Evolutionary conservation across 106 monocot species (phyloP), one percentile per base, ranked within the genome.

Genomic region (Chionographis japonica): DNA sequence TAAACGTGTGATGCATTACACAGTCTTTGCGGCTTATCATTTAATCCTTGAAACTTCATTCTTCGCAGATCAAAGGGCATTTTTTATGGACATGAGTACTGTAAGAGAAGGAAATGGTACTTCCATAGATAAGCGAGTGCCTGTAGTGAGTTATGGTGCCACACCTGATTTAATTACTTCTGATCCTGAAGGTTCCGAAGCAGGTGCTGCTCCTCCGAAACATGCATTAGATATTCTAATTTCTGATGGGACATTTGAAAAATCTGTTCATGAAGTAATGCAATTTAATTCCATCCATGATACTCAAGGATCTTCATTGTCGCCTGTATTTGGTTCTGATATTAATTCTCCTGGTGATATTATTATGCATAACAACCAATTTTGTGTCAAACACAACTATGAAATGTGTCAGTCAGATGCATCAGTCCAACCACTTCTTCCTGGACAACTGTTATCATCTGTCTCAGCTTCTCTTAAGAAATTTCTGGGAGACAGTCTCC

Each of bases 1-100:
- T 54, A 99, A 99, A 60, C 70, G 71, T 37, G 89, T 90, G 20
- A 62, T 99, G 60, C 85, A 88, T 39, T 90, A 75, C 72, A 81
- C 90, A 60, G 83, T 99, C 46, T 93, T 90, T 88, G 87, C 83
- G 51, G 98, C 98, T 55, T 93, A 99, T 54, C 87, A 93, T 78
- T 86, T 99, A 67, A 90, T 90, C 37, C 80, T 90, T 50, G 88
- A 93, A 80, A 93, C 93, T 37, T 90, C 90, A 56, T 99, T 85
- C 63, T 88, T 93, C 73, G 80, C 75, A 43, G 98, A 99, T 84
- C 98, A 99, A 63, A 90, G 79, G 59, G 69, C 85, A 65, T 74
- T 93, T 66, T 81, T 79, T 62, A 75, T 72, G 73, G 74, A 75
- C 35, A 50, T 69, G 37, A 71, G 60, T 68, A 51, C 70, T 14